Base-by-base conservation (phyloP, 805 yeast genomes). In the Saturnispora bothae region DNA sequence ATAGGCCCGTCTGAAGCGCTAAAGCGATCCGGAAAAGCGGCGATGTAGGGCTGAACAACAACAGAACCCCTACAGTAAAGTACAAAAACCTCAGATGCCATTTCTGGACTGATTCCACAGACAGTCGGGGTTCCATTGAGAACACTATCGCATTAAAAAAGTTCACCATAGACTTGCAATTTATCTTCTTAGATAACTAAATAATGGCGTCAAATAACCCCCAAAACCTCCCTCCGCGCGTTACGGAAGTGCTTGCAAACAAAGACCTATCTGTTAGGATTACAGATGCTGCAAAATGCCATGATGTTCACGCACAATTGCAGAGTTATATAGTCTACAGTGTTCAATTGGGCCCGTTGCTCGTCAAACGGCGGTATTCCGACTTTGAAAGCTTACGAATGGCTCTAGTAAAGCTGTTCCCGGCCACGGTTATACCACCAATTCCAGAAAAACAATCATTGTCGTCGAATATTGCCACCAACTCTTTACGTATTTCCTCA, bases 331-430 rank as follows among this genome's bases (percentile, higher is more conserved):
- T 89, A 19, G 84, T 86, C 0, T 89, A 92, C 55, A 78, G 94
- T 3, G 83, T 89, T 43, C 68, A 71, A 43, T 63, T 77, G n/a
- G 78, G 66, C 6, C 64, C 66, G 17, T 63, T 73, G 30, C 64
- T 69, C 13, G 88, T 85, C 4, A 74, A 88, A 34, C 66, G 98
- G 49, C 67, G 97, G 32, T 92, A 92, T 56, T 81, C 95, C 25
- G 98, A 92, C 55, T 92, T 92, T 55, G 96, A 84, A 51, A 74
- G 83, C 35, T 66, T 92, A 32, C 66, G 96, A 43, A 78, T 74
- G 29, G 69, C 81, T 4, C 64, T 92, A 17, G 65, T 76, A 3
- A 76, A 79, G 48, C 60, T 83, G 28, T 80, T 81, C 46, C 96
- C 98, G 3, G 75, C 92, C 3, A 54, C 77, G 4, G 71, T 92